Evolutionary conservation across 306 rosid genomes (phyloP).

Genomic region (Datisca glomerata): DNA sequence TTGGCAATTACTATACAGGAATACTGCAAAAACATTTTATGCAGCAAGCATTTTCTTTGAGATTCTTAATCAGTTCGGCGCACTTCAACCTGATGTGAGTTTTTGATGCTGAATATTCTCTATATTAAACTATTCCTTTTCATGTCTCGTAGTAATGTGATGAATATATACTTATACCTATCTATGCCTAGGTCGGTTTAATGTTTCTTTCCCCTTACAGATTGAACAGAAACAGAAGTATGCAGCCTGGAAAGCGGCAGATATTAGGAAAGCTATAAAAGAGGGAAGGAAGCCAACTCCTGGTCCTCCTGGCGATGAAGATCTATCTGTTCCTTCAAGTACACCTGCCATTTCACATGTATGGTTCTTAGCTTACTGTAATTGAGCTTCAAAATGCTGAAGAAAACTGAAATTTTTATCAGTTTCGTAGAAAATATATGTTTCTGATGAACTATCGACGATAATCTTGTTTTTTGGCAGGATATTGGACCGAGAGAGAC

Average conservation of each 20-base stretch:
- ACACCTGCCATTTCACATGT: slow-evolving; percentile 46
- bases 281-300: slow-evolving; percentile 85
- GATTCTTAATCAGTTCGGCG: slow-evolving; percentile 83
- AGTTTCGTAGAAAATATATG: not conserved
- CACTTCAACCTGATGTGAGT: slow-evolving; percentile 82
- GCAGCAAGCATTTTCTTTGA: slow-evolving; percentile 99
- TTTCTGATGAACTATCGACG: not conserved
- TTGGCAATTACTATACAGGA: slow-evolving; percentile 36
- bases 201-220: slow-evolving; percentile 36
- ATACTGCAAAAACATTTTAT: slow-evolving; percentile 95
- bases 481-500: slow-evolving; percentile 46
- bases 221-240: slow-evolving; percentile 98
- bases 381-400: not conserved
- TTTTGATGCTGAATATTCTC: slow-evolving; percentile 12
- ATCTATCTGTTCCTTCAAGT: slow-evolving; percentile 46
- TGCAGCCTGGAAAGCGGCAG: slow-evolving; percentile 99
- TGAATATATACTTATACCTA: no score
- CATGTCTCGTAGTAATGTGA: no score
- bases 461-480: slow-evolving; percentile 38
- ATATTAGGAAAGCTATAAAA: slow-evolving; percentile 95
- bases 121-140: no score
- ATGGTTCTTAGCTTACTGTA: slow-evolving; percentile 21
- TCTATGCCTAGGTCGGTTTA: no score
- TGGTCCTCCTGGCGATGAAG: slow-evolving; percentile 90
- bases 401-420: no score